phyloP scores from a whole-genome alignment of 225 moss, liverwort and hornwort genomes.

The Pseudisothecium myosuroides region DNA sequence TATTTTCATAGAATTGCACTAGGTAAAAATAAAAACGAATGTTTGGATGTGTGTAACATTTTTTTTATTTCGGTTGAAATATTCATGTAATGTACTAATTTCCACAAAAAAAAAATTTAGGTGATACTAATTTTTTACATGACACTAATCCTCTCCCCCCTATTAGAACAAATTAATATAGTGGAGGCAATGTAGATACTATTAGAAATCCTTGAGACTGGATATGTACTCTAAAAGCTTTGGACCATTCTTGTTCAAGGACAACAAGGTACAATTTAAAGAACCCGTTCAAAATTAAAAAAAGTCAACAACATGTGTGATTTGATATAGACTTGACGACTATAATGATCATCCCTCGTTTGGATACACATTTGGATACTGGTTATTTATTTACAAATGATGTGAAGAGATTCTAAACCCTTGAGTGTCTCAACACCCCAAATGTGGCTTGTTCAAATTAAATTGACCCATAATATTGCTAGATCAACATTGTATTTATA shows the following conservation, averaged over 20 bases:
- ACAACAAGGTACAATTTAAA: not conserved
- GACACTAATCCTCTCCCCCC: not conserved
- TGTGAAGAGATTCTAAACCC: not conserved
- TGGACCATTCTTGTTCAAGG: fast-evolving
- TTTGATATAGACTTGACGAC: fast-evolving
- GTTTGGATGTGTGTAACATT: not conserved
- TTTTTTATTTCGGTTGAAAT: not conserved
- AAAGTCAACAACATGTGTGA: not conserved
- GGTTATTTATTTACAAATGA: not conserved
- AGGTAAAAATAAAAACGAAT: not conserved
- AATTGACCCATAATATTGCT: no score
- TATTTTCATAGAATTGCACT: not conserved
- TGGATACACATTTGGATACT: fast-evolving
- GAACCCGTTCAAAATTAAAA: not conserved
- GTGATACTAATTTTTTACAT: not conserved
- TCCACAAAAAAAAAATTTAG: not conserved
- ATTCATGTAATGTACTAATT: not conserved
- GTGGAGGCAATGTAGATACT: not conserved
- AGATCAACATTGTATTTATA: no score
- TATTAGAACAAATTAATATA: not conserved
- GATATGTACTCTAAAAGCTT: not conserved
- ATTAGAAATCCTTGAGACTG: not conserved
- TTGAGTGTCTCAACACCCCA: no score
- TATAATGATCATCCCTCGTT: fast-evolving
- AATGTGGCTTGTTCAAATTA: no score